Base-by-base conservation (phyloP, 345 rosid genomes). In the Chamaenerion angustifolium region DNA sequence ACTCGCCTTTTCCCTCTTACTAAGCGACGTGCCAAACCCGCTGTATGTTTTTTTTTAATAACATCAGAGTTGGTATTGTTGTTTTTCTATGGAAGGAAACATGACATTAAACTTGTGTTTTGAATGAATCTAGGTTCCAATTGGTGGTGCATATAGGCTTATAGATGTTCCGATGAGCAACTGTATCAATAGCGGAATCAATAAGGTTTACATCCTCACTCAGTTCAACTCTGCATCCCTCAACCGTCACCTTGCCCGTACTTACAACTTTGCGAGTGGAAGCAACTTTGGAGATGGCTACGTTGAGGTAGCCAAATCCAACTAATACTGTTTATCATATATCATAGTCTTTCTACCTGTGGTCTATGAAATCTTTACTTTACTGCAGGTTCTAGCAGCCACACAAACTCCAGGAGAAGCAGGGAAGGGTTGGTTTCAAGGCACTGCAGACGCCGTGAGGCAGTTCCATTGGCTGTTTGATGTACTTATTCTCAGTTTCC, bases 121-220 rank as follows among this genome's bases (percentile, higher is more conserved):
- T n/a, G n/a, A n/a, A n/a, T n/a, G n/a, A n/a, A n/a, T n/a, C 8
- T 42, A 85, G 98, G 95, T 86, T 14, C 92, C 94, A 2, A 81
- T 86, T 11, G 98, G 94, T 25, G 98, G 98, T 23, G 79, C 95
- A 37, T 90, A 90, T 64, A 76, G 98, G 73, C 74, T 90, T 65
- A 86, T 90, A 51, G 98, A 86, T 64, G 98, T 90, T 67, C 98
- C 98, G 4, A 90, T 90, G 98, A 90, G 95, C 77, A 90, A 90
- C 71, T 86, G 98, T 75, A 89, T 86, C 46, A 81, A 83, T 71
- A 81, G 95, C 27, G 94, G 98, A 52, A 73, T 90, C 71, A 90
- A 83, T 83, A 86, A 85, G 56, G 79, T 90, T 10, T 86, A 90
- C 78, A 86, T 86, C 73, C 98, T 83, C 62, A 90, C 97, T 42